These are phyloP conservation scores for Pyrenochaeta sp. DNA, from an alignment of 2,329 filamentous ascomycete species.

Conservation along the genomic window DNA sequence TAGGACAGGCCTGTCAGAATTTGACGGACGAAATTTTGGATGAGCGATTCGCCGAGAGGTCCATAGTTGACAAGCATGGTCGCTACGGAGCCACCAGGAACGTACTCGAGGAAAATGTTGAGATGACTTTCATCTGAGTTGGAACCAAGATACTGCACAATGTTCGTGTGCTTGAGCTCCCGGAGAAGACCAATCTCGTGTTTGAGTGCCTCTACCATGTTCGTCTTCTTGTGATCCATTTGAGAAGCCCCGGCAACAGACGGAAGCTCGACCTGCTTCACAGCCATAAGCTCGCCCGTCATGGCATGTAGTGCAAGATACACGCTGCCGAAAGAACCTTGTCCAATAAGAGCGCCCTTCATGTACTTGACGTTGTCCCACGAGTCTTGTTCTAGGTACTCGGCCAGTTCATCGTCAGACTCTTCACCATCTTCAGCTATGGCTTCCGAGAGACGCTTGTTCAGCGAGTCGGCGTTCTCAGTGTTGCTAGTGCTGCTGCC, in stretches of 20 bases:
- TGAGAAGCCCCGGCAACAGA: conserved; percentile 77
- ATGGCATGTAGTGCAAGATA: conserved; percentile 95
- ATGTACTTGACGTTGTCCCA: conserved; percentile 99
- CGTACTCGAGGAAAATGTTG: conserved; percentile 99
- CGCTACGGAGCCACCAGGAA: conserved; percentile 94
- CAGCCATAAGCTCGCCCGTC: conserved; percentile 95
- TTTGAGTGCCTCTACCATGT: conserved; percentile 97
- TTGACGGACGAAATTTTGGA: conserved; percentile 95
- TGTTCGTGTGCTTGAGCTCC: conserved; percentile 94
- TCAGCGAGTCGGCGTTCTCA: conserved; percentile 74
- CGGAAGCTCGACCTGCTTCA: conserved; percentile 96
- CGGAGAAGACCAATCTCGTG: conserved; percentile 94
- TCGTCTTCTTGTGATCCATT: conserved; percentile 88
- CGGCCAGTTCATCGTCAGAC: conserved; percentile 84
- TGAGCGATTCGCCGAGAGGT: conserved; percentile 88
- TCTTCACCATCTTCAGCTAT: conserved; percentile 92
- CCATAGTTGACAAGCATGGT: conserved; percentile 99
- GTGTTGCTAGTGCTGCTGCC: conserved; percentile 69
- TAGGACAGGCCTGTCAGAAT: conserved; percentile 93
- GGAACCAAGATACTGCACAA: conserved; percentile 97
- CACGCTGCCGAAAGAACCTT: conserved; percentile 95
- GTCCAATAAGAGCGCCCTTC: conserved; percentile 96
- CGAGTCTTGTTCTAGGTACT: conserved; percentile 89
- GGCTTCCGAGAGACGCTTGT: conserved; percentile 83
- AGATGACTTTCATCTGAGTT: conserved; percentile 89